Percentiles rank a stretch among this genome's conserved stretches.
These are phyloP conservation scores for Picochlorum sp. DNA, from an alignment of 139 green algal genomes.

Conservation along the genomic window DNA sequence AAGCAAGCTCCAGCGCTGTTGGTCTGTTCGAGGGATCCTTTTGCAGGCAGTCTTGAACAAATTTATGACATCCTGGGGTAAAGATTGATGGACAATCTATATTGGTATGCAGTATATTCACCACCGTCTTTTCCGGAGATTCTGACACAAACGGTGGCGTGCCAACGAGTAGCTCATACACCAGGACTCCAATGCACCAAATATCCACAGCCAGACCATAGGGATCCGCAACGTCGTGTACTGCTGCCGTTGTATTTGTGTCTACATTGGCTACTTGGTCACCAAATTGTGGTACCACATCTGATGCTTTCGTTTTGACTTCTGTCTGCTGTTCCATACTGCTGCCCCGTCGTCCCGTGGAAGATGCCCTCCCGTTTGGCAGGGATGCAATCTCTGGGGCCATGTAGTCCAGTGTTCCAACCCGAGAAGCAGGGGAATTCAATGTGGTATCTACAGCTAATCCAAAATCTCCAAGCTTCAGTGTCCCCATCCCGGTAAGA, in stretches of 20 bases:
- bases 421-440: slow-evolving; percentile 40
- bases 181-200: slow-evolving; percentile 57
- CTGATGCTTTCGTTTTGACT: background rate
- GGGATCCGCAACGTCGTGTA: too few relatives aligned
- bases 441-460: slow-evolving; percentile 36
- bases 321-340: background rate
- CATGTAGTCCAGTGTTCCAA: slow-evolving; percentile 44
- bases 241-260: background rate
- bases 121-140: slow-evolving; percentile 26
- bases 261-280: background rate
- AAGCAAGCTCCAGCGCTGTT: too few relatives aligned
- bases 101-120: slow-evolving; percentile 20
- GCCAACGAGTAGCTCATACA: slow-evolving; percentile 40
- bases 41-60: slow-evolving; percentile 24
- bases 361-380: too few relatives aligned
- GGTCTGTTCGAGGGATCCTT: slow-evolving; percentile 23
- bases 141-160: slow-evolving; percentile 35
- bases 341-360: background rate
- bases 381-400: slow-evolving; percentile 20
- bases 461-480: slow-evolving; percentile 54
- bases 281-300: background rate
- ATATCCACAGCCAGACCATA: slow-evolving; percentile 68
- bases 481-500: slow-evolving; percentile 19
- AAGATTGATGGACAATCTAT: slow-evolving; percentile 19
- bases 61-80: slow-evolving; percentile 12